These are phyloP conservation scores for Diaporthe helianthi DNA, from an alignment of 2,329 filamentous ascomycete genomes.

Conservation along the genomic window DNA sequence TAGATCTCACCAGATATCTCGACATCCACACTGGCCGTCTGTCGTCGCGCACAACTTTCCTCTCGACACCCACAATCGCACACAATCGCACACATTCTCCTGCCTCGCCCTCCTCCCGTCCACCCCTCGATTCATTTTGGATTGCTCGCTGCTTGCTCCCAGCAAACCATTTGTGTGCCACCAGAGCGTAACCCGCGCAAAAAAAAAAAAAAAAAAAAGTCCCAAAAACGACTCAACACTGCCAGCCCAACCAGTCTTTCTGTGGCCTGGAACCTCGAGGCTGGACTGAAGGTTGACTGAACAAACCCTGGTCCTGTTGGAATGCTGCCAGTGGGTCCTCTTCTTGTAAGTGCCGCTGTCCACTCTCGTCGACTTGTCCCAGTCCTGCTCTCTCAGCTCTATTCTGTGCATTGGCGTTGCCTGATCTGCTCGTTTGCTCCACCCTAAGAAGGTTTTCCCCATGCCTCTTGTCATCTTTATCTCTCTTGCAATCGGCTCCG, in stretches of 20 bases:
- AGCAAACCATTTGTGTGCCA: constrained; percentile 9
- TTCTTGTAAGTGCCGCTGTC: constrained; percentile 23
- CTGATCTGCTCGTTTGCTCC: constrained; percentile 15
- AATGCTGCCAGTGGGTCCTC: constrained; percentile 23
- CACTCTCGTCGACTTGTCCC: constrained; percentile 14
- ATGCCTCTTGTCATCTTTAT: constrained; percentile 7
- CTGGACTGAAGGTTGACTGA: neutral
- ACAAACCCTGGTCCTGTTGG: constrained; percentile 23
- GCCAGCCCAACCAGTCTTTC: neutral
- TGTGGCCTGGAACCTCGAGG: neutral
- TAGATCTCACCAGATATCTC: constrained; percentile 10
- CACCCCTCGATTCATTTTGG: neutral
- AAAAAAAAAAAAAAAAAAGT: too few species aligned
- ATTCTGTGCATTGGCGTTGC: constrained; percentile 6
- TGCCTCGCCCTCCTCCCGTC: neutral
- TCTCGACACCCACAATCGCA: constrained; percentile 13
- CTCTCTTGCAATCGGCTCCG: neutral
- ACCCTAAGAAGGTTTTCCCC: constrained; percentile 23
- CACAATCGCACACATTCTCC: neutral
- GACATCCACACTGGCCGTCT: constrained; percentile 11
- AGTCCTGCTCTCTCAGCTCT: constrained; percentile 9
- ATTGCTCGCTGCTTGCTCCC: constrained; percentile 6
- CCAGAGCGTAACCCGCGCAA: neutral
- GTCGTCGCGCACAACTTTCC: constrained; percentile 1
- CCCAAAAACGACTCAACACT: too few species aligned